phyloP scores from a whole-genome alignment of 495 filamentous ascomycete species.

The Podospora sp. region DNA sequence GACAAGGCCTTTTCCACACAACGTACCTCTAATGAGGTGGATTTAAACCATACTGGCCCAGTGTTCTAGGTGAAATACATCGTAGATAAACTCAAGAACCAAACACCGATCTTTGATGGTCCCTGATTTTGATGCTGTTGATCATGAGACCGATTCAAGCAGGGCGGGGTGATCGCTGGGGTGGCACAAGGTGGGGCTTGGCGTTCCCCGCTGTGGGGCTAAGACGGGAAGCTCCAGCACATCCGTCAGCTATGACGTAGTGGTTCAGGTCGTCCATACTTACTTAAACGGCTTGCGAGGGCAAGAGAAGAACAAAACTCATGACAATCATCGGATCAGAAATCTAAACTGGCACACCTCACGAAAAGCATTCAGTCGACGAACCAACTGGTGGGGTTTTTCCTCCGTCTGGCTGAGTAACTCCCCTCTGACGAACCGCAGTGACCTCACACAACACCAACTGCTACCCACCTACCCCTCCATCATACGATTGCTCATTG shows the following conservation, averaged over 20 bases:
- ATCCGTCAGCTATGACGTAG: constrained; percentile 36
- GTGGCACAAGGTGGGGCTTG: not conserved
- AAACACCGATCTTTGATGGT: not conserved
- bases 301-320: constrained; percentile 10
- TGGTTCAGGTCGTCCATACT: not conserved
- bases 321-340: not conserved
- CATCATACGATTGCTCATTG: not conserved
- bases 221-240: constrained; percentile 19
- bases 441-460: not conserved
- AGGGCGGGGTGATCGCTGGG: not conserved
- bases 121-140: not conserved
- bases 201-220: constrained; percentile 14
- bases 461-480: not conserved
- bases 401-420: not conserved
- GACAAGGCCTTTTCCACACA: no score
- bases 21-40: no score
- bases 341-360: not conserved
- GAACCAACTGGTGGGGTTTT: not conserved
- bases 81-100: not conserved
- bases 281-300: constrained; percentile 9
- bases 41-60: no score
- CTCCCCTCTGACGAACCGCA: not conserved
- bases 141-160: constrained; percentile 13
- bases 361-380: not conserved
- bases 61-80: not conserved